Percentiles rank a stretch among this genome's conserved stretches.
phyloP scores from a whole-genome alignment of 495 filamentous ascomycete genomes.

The Rhypophila decipiens region DNA sequence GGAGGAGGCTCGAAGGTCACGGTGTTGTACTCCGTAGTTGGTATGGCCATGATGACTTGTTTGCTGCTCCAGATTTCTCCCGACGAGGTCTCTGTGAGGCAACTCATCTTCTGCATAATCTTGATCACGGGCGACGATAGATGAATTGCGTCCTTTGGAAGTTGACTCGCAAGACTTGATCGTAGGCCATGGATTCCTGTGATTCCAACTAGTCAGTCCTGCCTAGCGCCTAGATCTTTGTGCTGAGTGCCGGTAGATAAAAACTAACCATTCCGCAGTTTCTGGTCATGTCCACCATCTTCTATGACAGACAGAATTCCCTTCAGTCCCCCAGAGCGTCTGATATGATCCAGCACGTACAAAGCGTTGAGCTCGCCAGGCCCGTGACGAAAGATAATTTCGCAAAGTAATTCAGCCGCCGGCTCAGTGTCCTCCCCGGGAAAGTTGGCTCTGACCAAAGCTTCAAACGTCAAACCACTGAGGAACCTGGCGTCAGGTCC shows the following conservation, averaged over 20 bases:
- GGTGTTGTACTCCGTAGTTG: constrained; percentile 24
- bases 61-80: constrained; percentile 19
- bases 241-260: no score
- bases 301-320: constrained; percentile 36
- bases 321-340: constrained; percentile 34
- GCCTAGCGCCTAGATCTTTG: no score
- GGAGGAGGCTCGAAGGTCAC: constrained; percentile 27
- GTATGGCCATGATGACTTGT: constrained; percentile 32
- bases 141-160: constrained; percentile 1
- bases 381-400: constrained; percentile 40
- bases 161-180: background rate
- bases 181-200: no score
- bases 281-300: constrained; percentile 39
- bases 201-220: no score
- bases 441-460: constrained; percentile 16
- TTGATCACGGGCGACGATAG: constrained; percentile 1
- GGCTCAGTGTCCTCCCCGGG: constrained; percentile 15
- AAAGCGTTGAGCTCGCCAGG: constrained; percentile 36
- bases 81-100: background rate
- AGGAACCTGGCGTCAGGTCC: constrained; percentile 9
- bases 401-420: constrained; percentile 29
- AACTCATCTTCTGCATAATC: constrained; percentile 1
- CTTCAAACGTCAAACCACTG: constrained; percentile 29
- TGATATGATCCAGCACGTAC: constrained; percentile 47
- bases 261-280: constrained; percentile 32